These are phyloP conservation scores for Blastocrithidia nonstop DNA, from an alignment of 208 protist species.

Conservation along the genomic window DNA sequence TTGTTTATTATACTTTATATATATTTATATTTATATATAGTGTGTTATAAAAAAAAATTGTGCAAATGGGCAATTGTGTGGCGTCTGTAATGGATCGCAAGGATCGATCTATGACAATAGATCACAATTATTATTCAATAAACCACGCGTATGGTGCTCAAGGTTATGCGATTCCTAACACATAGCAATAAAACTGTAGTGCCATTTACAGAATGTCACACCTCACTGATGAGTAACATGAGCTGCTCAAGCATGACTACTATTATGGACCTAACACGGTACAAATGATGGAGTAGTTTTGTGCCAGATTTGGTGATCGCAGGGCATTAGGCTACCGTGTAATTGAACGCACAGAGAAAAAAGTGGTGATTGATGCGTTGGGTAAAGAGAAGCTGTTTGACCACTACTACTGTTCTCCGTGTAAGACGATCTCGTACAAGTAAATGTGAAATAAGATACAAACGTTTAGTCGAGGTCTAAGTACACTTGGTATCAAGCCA, in stretches of 20 bases:
- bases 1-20: background rate
- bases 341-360: conserved; percentile 27
- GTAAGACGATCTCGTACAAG: conserved; percentile 16
- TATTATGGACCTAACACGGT: conserved; percentile 20
- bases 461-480: conserved; percentile 29
- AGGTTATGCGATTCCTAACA: conserved; percentile 11
- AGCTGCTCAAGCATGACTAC: conserved; percentile 11
- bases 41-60: conserved; percentile 23
- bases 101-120: no score
- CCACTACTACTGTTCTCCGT: conserved; percentile 28
- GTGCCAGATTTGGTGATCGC: conserved; percentile 3
- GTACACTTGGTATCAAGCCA: conserved; percentile 11
- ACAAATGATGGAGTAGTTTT: conserved; percentile 12
- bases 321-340: conserved; percentile 43
- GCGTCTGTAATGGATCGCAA: conserved; percentile 6
- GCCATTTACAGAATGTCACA: conserved; percentile 26
- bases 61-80: conserved; percentile 14
- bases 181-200: conserved; percentile 13
- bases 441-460: conserved; percentile 33
- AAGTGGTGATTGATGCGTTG: conserved; percentile 8
- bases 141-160: conserved; percentile 17
- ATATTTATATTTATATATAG: conserved; percentile 11
- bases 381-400: conserved; percentile 16
- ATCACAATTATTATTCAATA: conserved; percentile 15
- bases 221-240: conserved; percentile 16